Evolutionary conservation across 177 flowering plant genomes (phyloP).

Genomic region (Vitis hybrid): DNA sequence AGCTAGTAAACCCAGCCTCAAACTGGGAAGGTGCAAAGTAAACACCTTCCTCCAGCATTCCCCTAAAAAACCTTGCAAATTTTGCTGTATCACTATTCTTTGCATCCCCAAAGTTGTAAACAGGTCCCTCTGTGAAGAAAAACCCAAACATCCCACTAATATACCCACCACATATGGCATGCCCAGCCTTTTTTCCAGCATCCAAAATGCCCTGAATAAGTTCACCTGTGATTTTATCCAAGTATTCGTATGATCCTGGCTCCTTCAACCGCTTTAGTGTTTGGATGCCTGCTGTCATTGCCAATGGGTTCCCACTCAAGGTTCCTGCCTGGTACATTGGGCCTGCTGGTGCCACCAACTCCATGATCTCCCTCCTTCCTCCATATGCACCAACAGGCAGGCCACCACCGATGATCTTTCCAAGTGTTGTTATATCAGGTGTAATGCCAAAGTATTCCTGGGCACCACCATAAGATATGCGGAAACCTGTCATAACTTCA

Average conservation of each 20-base stretch:
- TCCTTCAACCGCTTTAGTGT: conserved; percentile 68
- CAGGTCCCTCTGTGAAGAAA: conserved; percentile 91
- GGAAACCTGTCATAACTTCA: conserved; percentile 96
- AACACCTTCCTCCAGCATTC: conserved; percentile 93
- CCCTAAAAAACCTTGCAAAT: conserved; percentile 70
- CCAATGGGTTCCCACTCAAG: conserved; percentile 91
- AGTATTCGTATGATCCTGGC: conserved; percentile 68
- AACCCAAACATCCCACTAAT: conserved; percentile 94
- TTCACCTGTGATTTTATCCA: conserved; percentile 67
- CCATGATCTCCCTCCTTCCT: conserved; percentile 93
- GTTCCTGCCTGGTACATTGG: conserved; percentile 98
- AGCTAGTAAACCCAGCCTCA: conserved; percentile 97
- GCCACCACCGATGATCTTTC: conserved; percentile 95
- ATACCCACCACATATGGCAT: conserved; percentile 81
- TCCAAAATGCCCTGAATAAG: conserved; percentile 64
- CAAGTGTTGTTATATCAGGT: conserved; percentile 87
- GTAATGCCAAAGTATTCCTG: conserved; percentile 85
- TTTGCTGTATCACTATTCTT: conserved; percentile 86
- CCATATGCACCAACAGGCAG: conserved; percentile 98
- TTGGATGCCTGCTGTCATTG: conserved; percentile 96
- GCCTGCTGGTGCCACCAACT: conserved; percentile 95
- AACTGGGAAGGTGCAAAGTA: conserved; percentile 94
- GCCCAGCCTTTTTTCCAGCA: conserved; percentile 81
- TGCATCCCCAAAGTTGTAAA: conserved; percentile 78
- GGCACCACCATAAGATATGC: conserved; percentile 89